Conservation (phyloP, 2,329 filamentous ascomycete genomes). For the Penicillium rolfsii region DNA sequence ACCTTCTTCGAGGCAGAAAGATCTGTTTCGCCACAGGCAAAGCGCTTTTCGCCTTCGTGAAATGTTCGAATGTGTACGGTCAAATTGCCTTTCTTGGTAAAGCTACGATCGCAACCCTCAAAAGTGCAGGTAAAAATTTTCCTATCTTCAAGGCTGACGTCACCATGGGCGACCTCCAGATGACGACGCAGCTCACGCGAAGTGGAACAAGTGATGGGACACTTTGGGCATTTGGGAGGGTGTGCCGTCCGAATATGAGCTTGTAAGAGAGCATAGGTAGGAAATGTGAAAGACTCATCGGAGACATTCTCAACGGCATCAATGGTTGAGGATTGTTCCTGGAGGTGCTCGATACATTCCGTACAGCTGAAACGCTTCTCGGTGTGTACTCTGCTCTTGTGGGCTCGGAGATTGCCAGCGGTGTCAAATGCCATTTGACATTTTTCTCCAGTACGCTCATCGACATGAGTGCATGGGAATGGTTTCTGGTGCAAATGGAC, state of each 20-base stretch:
- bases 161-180: constrained; percentile 75
- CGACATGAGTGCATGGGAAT: constrained; percentile 68
- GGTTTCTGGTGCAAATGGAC: constrained; percentile 74
- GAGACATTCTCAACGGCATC: constrained; percentile 11
- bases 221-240: constrained; percentile 72
- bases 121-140: constrained; percentile 69
- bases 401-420: constrained; percentile 69
- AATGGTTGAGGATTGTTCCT: constrained; percentile 43
- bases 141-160: constrained; percentile 60
- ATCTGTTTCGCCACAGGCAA: constrained; percentile 74
- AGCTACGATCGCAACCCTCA: constrained; percentile 71
- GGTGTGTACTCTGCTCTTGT: constrained; percentile 71
- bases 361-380: constrained; percentile 75
- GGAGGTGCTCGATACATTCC: constrained; percentile 61
- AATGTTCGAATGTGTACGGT: constrained; percentile 76
- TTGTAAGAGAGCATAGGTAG: constrained; percentile 71
- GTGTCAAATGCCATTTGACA: constrained; percentile 76
- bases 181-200: constrained; percentile 73
- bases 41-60: constrained; percentile 73
- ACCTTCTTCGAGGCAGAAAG: constrained; percentile 62
- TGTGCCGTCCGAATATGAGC: constrained; percentile 74
- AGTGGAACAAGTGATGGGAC: constrained; percentile 68
- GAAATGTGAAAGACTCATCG: constrained; percentile 62
- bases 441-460: constrained; percentile 54
- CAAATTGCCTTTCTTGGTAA: constrained; percentile 82